Base-by-base conservation (phyloP, 768 basidiomycete genomes). In the Suillus clintonianus region DNA sequence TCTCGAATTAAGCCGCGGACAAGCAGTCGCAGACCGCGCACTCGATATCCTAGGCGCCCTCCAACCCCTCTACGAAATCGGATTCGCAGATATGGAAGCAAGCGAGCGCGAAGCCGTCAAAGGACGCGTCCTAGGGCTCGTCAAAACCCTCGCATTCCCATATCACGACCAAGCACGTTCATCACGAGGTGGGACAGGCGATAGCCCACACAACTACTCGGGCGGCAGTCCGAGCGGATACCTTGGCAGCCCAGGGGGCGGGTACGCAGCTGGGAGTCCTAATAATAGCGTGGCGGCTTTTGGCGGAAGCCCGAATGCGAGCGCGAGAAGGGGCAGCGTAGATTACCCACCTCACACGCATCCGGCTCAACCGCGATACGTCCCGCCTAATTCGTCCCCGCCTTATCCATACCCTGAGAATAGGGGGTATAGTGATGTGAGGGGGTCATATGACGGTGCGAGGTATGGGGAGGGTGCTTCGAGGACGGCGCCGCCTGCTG, bases 131-230 rank as follows among this genome's bases (percentile, higher is more conserved):
- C 76, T 92, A 55, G 79, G 86, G 60, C 81, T 85, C 27, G 91
- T 92, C 47, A 83, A 88, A 64, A 90, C 89, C 64, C 83, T 93
- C 24, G 90, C 90, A 32, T 92, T 92, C 76, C 91, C 91, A n/a
- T 91, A 89, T 72, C 89, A 89, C 68, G 89, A 87, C 75, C 81
- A 76, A 82, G 81, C 76, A 80, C 81, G 68, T 81, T 82, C 66
- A 80, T 81, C 37, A 15, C 54, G 54, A 10, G 19, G 81, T 74
- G 70, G 71, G 36, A 66, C 79, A 73, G 58, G 82, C 81, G 75
- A 77, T 65, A 86, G 86, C 32, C 84, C 85, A 36, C 77, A 79
- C 70, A 76, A 77, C 32, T 75, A 74, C 43, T 65, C 78, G 45
- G 83, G 82, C 62, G 88, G 88, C 9, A 88, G 88, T 57, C 80